Evolutionary conservation across 2,329 filamentous ascomycete genomes (phyloP).

Genomic region (Rosellinia necatrix): DNA sequence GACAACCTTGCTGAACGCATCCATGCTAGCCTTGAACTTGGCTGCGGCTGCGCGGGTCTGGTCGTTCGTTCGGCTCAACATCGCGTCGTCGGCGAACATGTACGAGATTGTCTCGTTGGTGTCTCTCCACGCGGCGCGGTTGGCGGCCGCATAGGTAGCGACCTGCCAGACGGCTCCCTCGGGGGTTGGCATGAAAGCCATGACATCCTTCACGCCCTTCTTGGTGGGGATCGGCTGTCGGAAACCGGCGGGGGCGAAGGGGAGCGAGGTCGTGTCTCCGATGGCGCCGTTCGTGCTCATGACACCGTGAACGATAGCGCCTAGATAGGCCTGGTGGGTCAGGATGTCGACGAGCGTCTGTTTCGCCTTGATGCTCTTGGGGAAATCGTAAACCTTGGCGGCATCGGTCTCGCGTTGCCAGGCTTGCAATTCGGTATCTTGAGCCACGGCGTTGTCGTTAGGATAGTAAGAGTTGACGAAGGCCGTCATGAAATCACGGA

Average conservation of each 20-base stretch:
- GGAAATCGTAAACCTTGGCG: conserved; percentile 49
- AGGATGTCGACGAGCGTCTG: conserved; percentile 47
- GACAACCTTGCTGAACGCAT: conserved; percentile 44
- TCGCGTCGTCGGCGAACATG: conserved; percentile 46
- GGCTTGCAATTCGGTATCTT: conserved; percentile 49
- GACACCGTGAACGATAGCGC: conserved; percentile 46
- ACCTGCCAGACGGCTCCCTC: conserved; percentile 44
- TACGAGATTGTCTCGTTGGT: conserved; percentile 46
- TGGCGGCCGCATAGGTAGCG: conserved; percentile 45
- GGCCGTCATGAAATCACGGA: conserved; percentile 44
- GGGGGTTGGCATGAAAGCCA: conserved; percentile 44
- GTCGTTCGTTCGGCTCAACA: conserved; percentile 43
- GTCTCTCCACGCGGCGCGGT: conserved; percentile 45
- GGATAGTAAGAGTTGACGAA: conserved; percentile 53
- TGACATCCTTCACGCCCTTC: conserved; percentile 44
- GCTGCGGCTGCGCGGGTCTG: conserved; percentile 41
- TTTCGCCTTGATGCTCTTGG: conserved; percentile 32
- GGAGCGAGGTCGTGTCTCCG: conserved; percentile 43
- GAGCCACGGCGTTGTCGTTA: conserved; percentile 37
- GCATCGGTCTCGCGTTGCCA: conserved; percentile 49
- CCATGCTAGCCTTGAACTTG: conserved; percentile 45
- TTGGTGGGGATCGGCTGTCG: conserved; percentile 44
- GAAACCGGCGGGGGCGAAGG: conserved; percentile 49
- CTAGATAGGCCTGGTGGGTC: conserved; percentile 46
- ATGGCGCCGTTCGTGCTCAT: conserved; percentile 50